Conservation (phyloP, 768 basidiomycete genomes). For the Cystofilobasidium capitatum region DNA sequence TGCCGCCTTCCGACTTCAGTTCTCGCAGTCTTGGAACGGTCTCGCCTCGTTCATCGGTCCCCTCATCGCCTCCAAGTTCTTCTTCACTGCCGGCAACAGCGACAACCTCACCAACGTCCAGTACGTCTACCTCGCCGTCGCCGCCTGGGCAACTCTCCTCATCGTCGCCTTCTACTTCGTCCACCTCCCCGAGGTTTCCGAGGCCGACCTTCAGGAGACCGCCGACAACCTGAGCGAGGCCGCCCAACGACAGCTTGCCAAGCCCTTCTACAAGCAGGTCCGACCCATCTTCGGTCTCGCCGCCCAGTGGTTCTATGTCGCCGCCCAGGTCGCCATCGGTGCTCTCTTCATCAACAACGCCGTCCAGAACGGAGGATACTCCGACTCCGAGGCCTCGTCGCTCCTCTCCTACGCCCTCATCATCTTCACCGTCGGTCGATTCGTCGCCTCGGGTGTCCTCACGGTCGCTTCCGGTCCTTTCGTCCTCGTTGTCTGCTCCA, state of each 20-base stretch:
- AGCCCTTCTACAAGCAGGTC: conserved; percentile 60
- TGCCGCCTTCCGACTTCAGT: conserved; percentile 65
- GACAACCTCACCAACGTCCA: conserved; percentile 57
- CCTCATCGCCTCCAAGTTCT: conserved; percentile 64
- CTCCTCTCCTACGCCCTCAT: conserved; percentile 65
- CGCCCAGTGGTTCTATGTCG: conserved; percentile 56
- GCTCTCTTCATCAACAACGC: conserved; percentile 60
- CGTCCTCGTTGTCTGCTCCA: conserved; percentile 50
- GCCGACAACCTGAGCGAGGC: conserved; percentile 37
- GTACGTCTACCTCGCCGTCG: conserved; percentile 41
- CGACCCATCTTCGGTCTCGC: conserved; percentile 63
- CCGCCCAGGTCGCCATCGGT: conserved; percentile 57
- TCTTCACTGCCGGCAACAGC: conserved; percentile 58
- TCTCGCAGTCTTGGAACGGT: conserved; percentile 71
- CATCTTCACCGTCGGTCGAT: conserved; percentile 50
- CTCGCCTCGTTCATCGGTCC: conserved; percentile 61
- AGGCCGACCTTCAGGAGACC: conserved; percentile 50
- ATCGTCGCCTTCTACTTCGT: conserved; percentile 62
- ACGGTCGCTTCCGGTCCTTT: conserved; percentile 59
- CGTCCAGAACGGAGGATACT: conserved; percentile 49
- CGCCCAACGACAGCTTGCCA: conserved; percentile 35
- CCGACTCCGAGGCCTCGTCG: conserved; percentile 49
- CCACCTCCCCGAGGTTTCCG: conserved; percentile 59
- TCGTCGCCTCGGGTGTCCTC: conserved; percentile 54
- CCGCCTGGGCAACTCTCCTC: conserved; percentile 51